phyloP scores from a whole-genome alignment of 306 rosid species.

The Quercus bicolor region DNA sequence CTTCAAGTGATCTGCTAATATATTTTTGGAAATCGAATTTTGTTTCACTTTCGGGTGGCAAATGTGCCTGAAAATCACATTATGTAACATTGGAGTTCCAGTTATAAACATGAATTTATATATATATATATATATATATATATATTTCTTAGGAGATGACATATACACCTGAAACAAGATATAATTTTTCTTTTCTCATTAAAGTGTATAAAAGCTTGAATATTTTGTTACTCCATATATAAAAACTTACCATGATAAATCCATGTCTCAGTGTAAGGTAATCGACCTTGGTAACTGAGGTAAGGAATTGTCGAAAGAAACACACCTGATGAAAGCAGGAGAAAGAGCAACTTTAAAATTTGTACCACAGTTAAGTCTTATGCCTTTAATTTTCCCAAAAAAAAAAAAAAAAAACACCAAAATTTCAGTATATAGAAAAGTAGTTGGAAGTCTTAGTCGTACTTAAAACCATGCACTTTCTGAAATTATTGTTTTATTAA shows the following conservation, averaged over 20 bases:
- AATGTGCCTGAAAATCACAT: conserved; percentile 65
- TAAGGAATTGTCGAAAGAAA: conserved; percentile 79
- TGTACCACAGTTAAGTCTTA: background rate
- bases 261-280: conserved; percentile 80
- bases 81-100: background rate
- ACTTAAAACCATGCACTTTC: too few species aligned
- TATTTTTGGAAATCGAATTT: conserved; percentile 73
- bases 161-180: too few species aligned
- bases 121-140: too few species aligned
- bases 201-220: background rate
- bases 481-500: too few species aligned
- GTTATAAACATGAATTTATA: background rate
- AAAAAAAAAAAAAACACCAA: background rate
- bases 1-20: conserved; percentile 73
- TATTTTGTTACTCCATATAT: background rate
- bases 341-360: background rate
- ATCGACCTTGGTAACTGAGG: conserved; percentile 68
- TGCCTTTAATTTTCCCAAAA: background rate
- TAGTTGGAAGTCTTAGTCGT: background rate
- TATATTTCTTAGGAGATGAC: background rate
- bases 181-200: background rate
- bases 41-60: conserved; percentile 54
- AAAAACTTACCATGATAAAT: conserved; percentile 62
- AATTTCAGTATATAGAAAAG: background rate
- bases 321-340: conserved; percentile 45